Conservation (phyloP, 768 basidiomycete genomes). For the Daedalea quercina region DNA sequence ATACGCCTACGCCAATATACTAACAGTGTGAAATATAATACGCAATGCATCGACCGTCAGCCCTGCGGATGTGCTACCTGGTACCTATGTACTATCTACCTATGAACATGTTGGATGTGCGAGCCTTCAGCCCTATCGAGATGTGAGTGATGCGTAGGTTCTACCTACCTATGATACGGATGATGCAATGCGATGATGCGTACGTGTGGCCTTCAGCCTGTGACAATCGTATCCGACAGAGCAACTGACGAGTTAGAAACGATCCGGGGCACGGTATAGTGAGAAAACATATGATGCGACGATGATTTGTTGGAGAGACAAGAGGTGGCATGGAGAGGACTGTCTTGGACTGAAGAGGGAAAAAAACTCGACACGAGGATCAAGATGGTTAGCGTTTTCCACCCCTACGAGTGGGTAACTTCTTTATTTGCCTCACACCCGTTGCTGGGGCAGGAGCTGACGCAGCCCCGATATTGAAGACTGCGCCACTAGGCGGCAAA, state of each 20-base stretch:
- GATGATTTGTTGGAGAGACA: neutral
- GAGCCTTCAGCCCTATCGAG: slow-evolving; percentile 11
- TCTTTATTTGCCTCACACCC: slow-evolving; percentile 21
- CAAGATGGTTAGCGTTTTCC: slow-evolving; percentile 17
- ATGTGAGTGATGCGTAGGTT: neutral
- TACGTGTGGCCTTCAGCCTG: slow-evolving; percentile 16
- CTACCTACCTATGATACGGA: slow-evolving; percentile 10
- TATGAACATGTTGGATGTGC: slow-evolving; percentile 1
- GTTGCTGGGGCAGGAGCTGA: slow-evolving; percentile 13
- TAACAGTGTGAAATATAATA: slow-evolving; percentile 6
- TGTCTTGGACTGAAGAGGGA: slow-evolving; percentile 3
- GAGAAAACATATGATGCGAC: neutral
- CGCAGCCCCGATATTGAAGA: slow-evolving; percentile 26
- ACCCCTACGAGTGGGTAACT: slow-evolving; percentile 26
- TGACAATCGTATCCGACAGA: slow-evolving; percentile 5
- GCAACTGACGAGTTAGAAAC: neutral
- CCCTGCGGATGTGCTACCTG: slow-evolving; percentile 5
- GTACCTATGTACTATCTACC: slow-evolving; percentile 2
- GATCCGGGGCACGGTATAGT: slow-evolving; percentile 1
- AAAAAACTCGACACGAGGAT: neutral
- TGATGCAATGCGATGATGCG: slow-evolving; percentile 9
- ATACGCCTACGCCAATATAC: no score
- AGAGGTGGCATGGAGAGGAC: slow-evolving; percentile 3
- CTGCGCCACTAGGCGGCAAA: slow-evolving; percentile 11
- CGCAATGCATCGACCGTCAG: slow-evolving; percentile 22